phyloP scores from a whole-genome alignment of 2,329 filamentous ascomycete species.

The Aspergillus latus region DNA sequence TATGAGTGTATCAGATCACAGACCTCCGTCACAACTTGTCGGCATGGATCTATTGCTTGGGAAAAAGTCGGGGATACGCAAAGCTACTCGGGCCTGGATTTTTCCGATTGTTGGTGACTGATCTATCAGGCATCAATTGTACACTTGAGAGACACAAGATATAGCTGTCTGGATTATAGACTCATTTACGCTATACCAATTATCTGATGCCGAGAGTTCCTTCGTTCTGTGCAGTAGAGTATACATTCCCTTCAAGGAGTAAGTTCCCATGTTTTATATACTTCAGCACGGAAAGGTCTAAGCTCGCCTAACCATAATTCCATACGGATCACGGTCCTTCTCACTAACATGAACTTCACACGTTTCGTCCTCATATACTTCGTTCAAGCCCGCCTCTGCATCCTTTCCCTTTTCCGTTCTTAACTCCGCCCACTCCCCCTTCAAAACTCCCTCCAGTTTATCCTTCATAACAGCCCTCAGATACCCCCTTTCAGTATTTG shows the following conservation, averaged over 20 bases:
- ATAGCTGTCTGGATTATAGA: too few species aligned
- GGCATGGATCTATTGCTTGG: neutral
- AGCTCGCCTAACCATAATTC: conserved; percentile 58
- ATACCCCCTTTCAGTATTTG: conserved; percentile 87
- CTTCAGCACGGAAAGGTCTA: neutral
- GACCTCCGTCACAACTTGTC: neutral
- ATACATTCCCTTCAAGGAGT: too few species aligned
- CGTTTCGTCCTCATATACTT: conserved; percentile 54
- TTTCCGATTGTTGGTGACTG: conserved; percentile 1
- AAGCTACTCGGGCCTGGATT: conserved; percentile 9
- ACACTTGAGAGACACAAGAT: too few species aligned
- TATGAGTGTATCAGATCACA: neutral
- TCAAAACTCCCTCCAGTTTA: conserved; percentile 62
- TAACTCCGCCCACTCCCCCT: conserved; percentile 54
- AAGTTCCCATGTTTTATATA: too few species aligned
- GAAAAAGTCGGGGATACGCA: conserved; percentile 13
- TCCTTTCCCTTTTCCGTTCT: conserved; percentile 43
- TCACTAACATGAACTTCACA: conserved; percentile 73
- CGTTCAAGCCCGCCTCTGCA: conserved; percentile 39
- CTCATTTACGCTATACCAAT: too few species aligned
- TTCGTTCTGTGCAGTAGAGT: too few species aligned
- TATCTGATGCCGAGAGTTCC: too few species aligned
- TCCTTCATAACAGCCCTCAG: conserved; percentile 68
- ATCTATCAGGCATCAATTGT: neutral
- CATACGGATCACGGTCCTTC: conserved; percentile 83